Base-by-base conservation (phyloP, 2,329 filamentous ascomycete species). In the Chlorencoelia australis region DNA sequence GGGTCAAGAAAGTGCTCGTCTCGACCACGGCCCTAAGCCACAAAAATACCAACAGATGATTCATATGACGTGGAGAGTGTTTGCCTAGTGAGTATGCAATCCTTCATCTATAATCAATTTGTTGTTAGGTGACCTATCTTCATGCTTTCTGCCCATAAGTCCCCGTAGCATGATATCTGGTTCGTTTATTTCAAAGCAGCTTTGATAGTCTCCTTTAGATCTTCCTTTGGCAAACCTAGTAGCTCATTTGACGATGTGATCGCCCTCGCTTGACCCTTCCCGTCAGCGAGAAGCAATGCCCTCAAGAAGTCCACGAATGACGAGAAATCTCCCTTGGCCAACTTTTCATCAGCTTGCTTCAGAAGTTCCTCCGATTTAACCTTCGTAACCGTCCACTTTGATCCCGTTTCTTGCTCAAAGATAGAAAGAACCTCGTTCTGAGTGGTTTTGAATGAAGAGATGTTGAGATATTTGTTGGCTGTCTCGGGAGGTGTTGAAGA, bases 401-500 rank as follows among this genome's bases (percentile, higher is more conserved):
- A 47, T 2, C 51, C 54, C 8, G 52, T 55, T 7, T 40, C 53
- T 18, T 44, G 35, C 40, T 54, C 45, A 4, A 50, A 50, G 17
- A 50, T 45, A 2, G 39, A 45, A 4, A 61, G 47, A 11, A 60
- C 37, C 17, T 58, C 51, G 11, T 50, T 52, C 44, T 61, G 58
- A n/a, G 51, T 55, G 3, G 51, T 46, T 11, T 43, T 37, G 33
- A 59, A 56, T 3, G 55, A 56, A 17, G 48, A 43, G 24, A 57
- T 47, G 41, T 53, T 53, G 10, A 58, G 42, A 33, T 52, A 57
- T 19, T 41, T 43, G 38, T 64, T 62, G 2, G 47, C 45, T 3
- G 37, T 49, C 31, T 31, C 44, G 58, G 52, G 3, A 59, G 52
- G 0, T 55, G 53, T n/a, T 57, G 48, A n/a, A 64, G 46, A 5